phyloP scores from a whole-genome alignment of 2,329 filamentous ascomycete species.

The Pezicula radicicola region DNA sequence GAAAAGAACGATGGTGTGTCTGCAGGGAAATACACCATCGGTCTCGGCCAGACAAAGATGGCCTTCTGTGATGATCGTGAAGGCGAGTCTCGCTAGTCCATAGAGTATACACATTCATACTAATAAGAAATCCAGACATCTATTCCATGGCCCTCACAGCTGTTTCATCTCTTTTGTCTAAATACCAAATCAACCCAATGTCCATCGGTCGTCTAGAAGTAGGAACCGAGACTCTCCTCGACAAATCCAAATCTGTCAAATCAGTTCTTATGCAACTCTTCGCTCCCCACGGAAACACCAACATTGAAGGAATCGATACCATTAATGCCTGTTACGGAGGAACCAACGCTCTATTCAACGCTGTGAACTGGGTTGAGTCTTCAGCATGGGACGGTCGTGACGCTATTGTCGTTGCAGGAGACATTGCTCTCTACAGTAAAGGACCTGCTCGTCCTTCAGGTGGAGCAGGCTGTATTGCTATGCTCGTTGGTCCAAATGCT shows the following conservation, averaged over 20 bases:
- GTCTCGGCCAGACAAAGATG: slow-evolving; percentile 89
- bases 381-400: slow-evolving; percentile 84
- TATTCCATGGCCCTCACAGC: slow-evolving; percentile 82
- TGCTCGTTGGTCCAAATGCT: slow-evolving; percentile 76
- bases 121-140: slow-evolving; percentile 58
- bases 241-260: slow-evolving; percentile 92
- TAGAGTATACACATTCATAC: background rate
- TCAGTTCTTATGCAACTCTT: slow-evolving; percentile 86
- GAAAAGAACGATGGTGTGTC: slow-evolving; percentile 84
- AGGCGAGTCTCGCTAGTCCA: slow-evolving; percentile 49
- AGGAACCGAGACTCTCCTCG: slow-evolving; percentile 79
- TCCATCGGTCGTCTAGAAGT: slow-evolving; percentile 80
- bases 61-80: slow-evolving; percentile 88
- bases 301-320: slow-evolving; percentile 79
- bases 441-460: slow-evolving; percentile 78
- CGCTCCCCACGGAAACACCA: slow-evolving; percentile 66
- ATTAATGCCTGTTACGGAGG: slow-evolving; percentile 86
- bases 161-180: slow-evolving; percentile 72
- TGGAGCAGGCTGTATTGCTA: slow-evolving; percentile 74
- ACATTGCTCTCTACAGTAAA: slow-evolving; percentile 85
- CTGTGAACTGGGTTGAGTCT: slow-evolving; percentile 81
- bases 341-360: slow-evolving; percentile 82
- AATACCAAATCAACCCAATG: slow-evolving; percentile 78
- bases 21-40: slow-evolving; percentile 85
- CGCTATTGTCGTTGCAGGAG: slow-evolving; percentile 75